These are phyloP conservation scores for Candida labiduridarum DNA, from an alignment of 1,139 yeast genomes.

Conservation along the genomic window DNA sequence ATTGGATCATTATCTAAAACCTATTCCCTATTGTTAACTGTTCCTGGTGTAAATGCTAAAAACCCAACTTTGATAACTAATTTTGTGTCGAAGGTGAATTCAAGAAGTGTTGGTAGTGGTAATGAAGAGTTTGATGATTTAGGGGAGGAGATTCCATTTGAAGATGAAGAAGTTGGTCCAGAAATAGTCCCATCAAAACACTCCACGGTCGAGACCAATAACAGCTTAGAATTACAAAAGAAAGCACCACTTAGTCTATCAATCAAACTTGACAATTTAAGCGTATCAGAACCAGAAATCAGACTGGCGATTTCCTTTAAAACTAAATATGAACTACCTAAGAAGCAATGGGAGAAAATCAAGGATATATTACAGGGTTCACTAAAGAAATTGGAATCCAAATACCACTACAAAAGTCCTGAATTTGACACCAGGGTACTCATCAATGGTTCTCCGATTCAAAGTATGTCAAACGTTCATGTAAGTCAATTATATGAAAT, in stretches of 20 bases:
- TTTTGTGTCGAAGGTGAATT: neutral
- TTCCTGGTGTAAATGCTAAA: constrained; percentile 15
- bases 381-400: neutral
- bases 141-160: constrained; percentile 24
- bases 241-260: neutral
- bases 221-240: too few species aligned
- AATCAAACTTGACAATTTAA: neutral
- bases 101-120: constrained; percentile 2
- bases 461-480: neutral
- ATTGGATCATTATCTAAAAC: constrained; percentile 60
- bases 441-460: neutral
- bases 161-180: constrained; percentile 7
- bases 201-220: constrained; percentile 6
- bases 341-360: neutral
- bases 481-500: neutral
- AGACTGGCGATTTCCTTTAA: neutral
- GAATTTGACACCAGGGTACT: neutral
- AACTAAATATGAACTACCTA: neutral
- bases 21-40: constrained; percentile 30
- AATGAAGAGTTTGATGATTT: constrained; percentile 24
- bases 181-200: neutral
- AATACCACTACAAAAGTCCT: too few species aligned
- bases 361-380: neutral
- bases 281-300: neutral
- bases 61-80: neutral